These are phyloP conservation scores for Russula dissimulans DNA, from an alignment of 768 basidiomycete genomes.

Conservation along the genomic window DNA sequence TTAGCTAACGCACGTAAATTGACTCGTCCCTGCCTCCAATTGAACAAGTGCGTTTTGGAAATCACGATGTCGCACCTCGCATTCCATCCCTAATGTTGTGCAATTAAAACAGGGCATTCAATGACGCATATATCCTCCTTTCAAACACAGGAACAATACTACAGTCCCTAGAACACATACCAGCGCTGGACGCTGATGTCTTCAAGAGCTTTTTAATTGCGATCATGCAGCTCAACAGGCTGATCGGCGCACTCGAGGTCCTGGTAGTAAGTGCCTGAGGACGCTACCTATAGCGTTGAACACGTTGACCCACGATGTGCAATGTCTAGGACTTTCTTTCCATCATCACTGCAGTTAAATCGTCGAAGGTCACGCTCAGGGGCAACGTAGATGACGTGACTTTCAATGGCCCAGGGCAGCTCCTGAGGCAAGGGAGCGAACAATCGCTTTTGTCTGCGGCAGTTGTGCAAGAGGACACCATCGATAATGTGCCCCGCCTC, in stretches of 20 bases:
- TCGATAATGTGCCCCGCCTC: background rate
- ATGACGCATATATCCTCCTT: too few species aligned
- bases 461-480: background rate
- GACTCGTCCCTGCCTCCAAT: background rate
- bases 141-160: too few species aligned
- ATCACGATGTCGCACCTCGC: background rate
- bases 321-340: background rate
- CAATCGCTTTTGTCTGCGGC: background rate
- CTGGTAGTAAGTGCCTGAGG: background rate
- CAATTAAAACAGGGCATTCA: background rate
- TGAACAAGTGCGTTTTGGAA: background rate
- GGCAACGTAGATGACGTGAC: constrained; percentile 6
- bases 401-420: constrained; percentile 7
- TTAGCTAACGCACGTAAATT: background rate
- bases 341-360: background rate
- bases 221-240: constrained; percentile 1
- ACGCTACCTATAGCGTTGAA: too few species aligned
- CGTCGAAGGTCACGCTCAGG: background rate
- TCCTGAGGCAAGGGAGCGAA: background rate
- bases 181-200: background rate
- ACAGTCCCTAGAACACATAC: too few species aligned
- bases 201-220: constrained; percentile 1
- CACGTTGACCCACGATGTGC: background rate
- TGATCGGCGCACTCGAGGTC: constrained; percentile 4
- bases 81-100: background rate